Conservation (phyloP, 805 yeast species). For the Starmerella stellata region DNA sequence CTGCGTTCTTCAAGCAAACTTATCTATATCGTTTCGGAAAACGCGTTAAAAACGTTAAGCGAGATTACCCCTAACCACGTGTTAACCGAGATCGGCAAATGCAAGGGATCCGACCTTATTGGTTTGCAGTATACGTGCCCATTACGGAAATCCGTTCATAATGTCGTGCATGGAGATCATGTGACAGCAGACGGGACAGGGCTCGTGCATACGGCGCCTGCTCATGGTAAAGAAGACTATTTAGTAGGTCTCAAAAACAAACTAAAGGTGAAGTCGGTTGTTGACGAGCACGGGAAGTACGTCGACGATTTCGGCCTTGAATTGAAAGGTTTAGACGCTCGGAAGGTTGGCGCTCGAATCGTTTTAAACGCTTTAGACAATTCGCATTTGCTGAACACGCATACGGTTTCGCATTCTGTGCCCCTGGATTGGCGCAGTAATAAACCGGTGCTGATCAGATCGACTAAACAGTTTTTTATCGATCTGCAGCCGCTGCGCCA, state of each 20-base stretch:
- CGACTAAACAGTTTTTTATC: constrained; percentile 96
- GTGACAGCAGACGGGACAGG: constrained; percentile 87
- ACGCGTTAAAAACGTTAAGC: constrained; percentile 19
- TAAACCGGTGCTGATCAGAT: constrained; percentile 80
- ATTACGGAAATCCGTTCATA: constrained; percentile 30
- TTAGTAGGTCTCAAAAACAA: constrained; percentile 41
- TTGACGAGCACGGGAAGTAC: constrained; percentile 57
- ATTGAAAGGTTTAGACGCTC: constrained; percentile 40
- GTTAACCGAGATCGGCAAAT: constrained; percentile 10
- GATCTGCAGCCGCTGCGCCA: constrained; percentile 46
- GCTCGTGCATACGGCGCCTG: constrained; percentile 91
- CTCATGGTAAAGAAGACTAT: constrained; percentile 92
- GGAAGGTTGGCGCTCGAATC: constrained; percentile 36
- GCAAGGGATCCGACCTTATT: constrained; percentile 30
- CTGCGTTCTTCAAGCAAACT: constrained; percentile 27
- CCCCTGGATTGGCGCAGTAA: constrained; percentile 97
- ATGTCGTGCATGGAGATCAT: constrained; percentile 61
- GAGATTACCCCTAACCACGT: constrained; percentile 9
- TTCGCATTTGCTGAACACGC: constrained; percentile 33
- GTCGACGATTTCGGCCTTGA: constrained; percentile 35
- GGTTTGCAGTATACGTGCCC: constrained; percentile 39
- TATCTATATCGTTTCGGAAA: constrained; percentile 38
- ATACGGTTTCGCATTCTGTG: constrained; percentile 55
- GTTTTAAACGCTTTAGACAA: constrained; percentile 31
- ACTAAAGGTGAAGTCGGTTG: constrained; percentile 54